Evolutionary conservation across 352 stramenopile genomes (phyloP), one percentile per base, ranked within the genome.

Genomic region (Phytophthora sp.): DNA sequence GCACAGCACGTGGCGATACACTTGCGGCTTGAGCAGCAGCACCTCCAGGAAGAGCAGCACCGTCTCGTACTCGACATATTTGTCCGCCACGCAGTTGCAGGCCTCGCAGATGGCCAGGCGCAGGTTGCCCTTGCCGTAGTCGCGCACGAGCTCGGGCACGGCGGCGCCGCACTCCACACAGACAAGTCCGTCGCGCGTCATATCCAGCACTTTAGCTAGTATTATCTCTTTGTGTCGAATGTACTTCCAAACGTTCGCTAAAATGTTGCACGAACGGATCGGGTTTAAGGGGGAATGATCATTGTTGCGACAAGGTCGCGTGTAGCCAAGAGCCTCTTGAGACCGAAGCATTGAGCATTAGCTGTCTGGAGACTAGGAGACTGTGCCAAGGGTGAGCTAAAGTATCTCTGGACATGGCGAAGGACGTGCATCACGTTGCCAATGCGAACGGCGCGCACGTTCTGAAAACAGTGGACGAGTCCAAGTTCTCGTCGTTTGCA

Each of bases 21-120:
- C 88, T 69, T 91, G 80, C n/a, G 77, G 78, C 53, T 90, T 88
- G 64, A 94, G 81, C 48, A 95, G 79, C 50, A 96, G 79, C 20
- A 95, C 76, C 58, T 96, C 88, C 46, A 96, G 73, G 68, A 92
- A 92, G 43, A 95, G 80, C 69, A 96, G 57, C 13, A 94, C 72
- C 43, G 79, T 82, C 60, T 95, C 88, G 54, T 91, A 95, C 75
- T 96, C 88, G 66, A 96, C 86, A 62, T 96, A 96, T 64, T 91
- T 91, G 67, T 96, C 88, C 3, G 85, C 82, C 18, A 94, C 80
- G 0, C 69, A 57, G 56, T 92, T 90, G 77, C 88, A 96, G 13
- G 17, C 41, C 5, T 24, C 49, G 48, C 88, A 96, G 54, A 92
- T 92, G 17, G 69, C 78, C 6, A 96, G 77, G 2, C 86, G 87